Evolutionary conservation across 1,284 basidiomycete genomes (phyloP), one percentile per base, ranked within the genome.

Genomic region (Tilletia caries): DNA sequence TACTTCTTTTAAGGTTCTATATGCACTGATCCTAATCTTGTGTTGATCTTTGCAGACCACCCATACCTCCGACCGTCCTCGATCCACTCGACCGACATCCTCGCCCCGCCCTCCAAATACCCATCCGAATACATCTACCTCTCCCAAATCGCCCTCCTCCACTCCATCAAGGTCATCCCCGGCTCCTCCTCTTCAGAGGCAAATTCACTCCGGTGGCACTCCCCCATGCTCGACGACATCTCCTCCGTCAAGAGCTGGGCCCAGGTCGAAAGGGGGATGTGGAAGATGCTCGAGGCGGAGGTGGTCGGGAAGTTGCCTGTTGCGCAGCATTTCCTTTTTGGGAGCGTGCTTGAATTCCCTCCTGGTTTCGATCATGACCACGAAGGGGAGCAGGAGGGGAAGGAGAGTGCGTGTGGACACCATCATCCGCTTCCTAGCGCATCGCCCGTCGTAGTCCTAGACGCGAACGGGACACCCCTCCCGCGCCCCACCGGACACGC

Each of bases 171-270:
- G 64, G 25, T 37, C 5, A 65, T 46, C 20, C 64, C 37, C 8
- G 20, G 12, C 2, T 25, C 27, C 48, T 20, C 48, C 44, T 8
- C 13, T 23, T 48, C 48, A 25, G 64, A 33, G 66, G 41, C 46
- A 5, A 13, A 44, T 13, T 94, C 93, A 0, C 86, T 98, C 2
- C 88, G 95, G 65, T 98, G 95, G 96, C 96, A 98, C 85, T 97
- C 93, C 0, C 96, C 95, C 0, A 98, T 98, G 95, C 88, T 98
- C 13, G 93, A 98, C 82, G 95, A 98, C 82, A 98, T 98, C 71
- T 95, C 93, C 0, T 93, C 90, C 3, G 95, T 96, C 68, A 96
- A 95, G 85, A 92, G 92, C 1, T 98, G 95, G 95, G 90, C 91
- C 80, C 98, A 98, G 83, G 93, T 98, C 74, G 97, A 98, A 83